Base-by-base conservation (phyloP, 345 rosid genomes). In the Toxicodendron radicans region DNA sequence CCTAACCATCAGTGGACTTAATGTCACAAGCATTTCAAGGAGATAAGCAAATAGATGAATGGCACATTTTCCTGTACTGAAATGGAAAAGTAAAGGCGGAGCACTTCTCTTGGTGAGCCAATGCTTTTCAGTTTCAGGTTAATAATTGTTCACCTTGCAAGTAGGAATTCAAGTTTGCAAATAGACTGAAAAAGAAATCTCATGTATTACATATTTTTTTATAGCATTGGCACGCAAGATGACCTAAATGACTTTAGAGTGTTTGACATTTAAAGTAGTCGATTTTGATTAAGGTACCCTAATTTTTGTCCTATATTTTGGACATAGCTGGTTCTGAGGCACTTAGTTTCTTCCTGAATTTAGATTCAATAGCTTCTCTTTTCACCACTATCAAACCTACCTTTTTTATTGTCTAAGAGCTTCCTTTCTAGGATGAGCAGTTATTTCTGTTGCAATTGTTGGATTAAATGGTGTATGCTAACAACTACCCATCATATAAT, bases 261-360 rank as follows among this genome's bases (percentile, higher is more conserved):
- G 60, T 60, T 49, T 61, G 75, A 71, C 14, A 32, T 46, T 72
- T 48, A 32, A 30, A 48, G 32, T 61, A 2, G 49, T 72, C 23
- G 23, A 7, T 64, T 2, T 17, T 21, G 10, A 7, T 57, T 56
- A 14, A 10, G 13, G 11, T 30, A 5, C 30, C 17, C 9, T 45
- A 24, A 17, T 10, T 60, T 61, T 38, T 58, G 52, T 12, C 45
- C 56, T 61, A 5, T 61, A 30, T 27, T 30, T 17, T 72, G 48
- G 33, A 60, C n/a, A 30, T 5, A 13, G 20, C 32, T 33, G 57
- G 33, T 49, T 45, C 43, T 72, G 49, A 21, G n/a, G 9, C 20
- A 10, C 17, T 10, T 38, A 38, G 43, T 38, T 45, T 71, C 18
- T 58, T 71, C 27, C 23, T 2, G 41, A 21, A 30, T 8, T 43